Conservation (phyloP, 768 basidiomycete species). For the Sutorius australiensis region DNA sequence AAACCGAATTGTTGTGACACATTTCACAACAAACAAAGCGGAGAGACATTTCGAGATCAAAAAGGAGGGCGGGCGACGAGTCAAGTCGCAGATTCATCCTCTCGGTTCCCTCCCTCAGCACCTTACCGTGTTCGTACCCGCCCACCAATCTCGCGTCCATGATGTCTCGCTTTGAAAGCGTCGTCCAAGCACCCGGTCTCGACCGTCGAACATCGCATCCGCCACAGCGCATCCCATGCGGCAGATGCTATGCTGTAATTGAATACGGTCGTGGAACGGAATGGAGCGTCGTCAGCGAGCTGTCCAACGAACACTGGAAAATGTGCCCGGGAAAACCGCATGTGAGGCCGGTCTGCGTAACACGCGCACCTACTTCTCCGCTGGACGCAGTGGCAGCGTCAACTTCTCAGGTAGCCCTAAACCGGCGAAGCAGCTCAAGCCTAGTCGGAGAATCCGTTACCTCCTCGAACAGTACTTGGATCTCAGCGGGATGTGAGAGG, state of each 20-base stretch:
- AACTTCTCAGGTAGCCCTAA: slow-evolving; percentile 3
- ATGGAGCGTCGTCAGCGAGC: slow-evolving; percentile 26
- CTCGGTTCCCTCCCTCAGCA: background rate
- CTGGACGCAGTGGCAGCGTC: slow-evolving; percentile 7
- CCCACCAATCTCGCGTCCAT: slow-evolving; percentile 1
- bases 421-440: background rate
- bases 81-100: slow-evolving; percentile 2
- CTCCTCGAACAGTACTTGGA: slow-evolving; percentile 6
- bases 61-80: slow-evolving; percentile 14
- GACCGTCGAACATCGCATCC: slow-evolving; percentile 14
- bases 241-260: slow-evolving; percentile 24
- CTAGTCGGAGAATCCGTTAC: background rate
- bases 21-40: slow-evolving; percentile 33
- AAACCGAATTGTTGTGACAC: slow-evolving; percentile 14
- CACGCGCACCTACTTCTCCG: slow-evolving; percentile 11
- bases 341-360: slow-evolving; percentile 7
- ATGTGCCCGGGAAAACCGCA: slow-evolving; percentile 24
- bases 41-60: slow-evolving; percentile 19
- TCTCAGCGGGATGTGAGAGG: slow-evolving; percentile 20
- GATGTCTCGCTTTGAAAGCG: slow-evolving; percentile 20
- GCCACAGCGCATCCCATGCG: slow-evolving; percentile 21
- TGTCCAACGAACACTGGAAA: slow-evolving; percentile 28
- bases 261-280: slow-evolving; percentile 25
- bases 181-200: slow-evolving; percentile 1
- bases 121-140: slow-evolving; percentile 11